Evolutionary conservation across 768 basidiomycete genomes (phyloP).

Genomic region (Lyophyllum decastes): DNA sequence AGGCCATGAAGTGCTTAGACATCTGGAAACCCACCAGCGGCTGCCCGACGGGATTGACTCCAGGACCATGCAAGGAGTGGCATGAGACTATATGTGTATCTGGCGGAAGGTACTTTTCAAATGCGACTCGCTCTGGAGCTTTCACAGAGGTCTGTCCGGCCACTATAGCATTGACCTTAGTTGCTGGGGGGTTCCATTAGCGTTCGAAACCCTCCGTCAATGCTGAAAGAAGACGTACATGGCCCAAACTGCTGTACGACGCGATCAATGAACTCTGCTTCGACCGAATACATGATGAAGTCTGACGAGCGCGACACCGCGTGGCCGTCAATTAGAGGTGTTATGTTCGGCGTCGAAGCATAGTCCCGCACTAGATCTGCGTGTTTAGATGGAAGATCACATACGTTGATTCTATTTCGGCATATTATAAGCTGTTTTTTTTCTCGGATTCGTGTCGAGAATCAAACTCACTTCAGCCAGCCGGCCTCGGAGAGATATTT

Average conservation of each 20-base stretch:
- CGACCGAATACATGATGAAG: conserved; percentile 93
- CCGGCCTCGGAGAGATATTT: conserved; percentile 74
- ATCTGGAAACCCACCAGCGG: conserved; percentile 64
- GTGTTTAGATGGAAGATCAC: conserved; percentile 59
- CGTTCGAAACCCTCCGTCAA: neutral
- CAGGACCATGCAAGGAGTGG: conserved; percentile 94
- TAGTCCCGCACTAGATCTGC: conserved; percentile 63
- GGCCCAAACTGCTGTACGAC: conserved; percentile 90
- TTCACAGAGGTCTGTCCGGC: conserved; percentile 98
- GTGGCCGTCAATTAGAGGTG: conserved; percentile 79
- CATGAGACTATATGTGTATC: conserved; percentile 91
- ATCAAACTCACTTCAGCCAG: conserved; percentile 71
- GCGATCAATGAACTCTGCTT: conserved; percentile 81
- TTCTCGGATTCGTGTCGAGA: neutral
- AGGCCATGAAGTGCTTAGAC: neutral
- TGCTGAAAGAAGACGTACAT: conserved; percentile 52
- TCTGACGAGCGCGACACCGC: conserved; percentile 87
- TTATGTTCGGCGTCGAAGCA: conserved; percentile 55
- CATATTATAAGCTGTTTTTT: neutral
- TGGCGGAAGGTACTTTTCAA: conserved; percentile 81
- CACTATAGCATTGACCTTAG: conserved; percentile 89
- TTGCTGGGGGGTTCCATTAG: conserved; percentile 53
- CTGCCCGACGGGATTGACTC: conserved; percentile 85
- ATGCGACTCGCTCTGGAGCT: conserved; percentile 87
- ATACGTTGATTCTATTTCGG: conserved; percentile 12